These are phyloP conservation scores for Dryas integrifolia DNA, from an alignment of 331 rosid species.

Conservation along the genomic window DNA sequence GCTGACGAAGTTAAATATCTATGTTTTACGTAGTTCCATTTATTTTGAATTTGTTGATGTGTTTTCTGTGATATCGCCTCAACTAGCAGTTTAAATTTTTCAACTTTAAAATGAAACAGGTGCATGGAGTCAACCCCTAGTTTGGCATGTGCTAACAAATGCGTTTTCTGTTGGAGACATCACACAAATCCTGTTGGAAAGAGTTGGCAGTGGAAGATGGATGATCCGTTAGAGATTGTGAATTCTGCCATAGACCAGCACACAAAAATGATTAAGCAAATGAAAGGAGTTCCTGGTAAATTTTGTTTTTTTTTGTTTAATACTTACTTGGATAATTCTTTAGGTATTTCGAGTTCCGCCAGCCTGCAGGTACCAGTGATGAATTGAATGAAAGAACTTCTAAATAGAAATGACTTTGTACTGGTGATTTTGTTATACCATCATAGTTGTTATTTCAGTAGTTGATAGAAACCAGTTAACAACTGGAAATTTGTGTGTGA, in stretches of 20 bases:
- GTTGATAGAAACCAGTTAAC: background rate
- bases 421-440: background rate
- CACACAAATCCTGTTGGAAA: conserved; percentile 96
- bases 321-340: background rate
- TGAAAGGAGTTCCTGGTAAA: conserved; percentile 99
- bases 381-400: background rate
- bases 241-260: conserved; percentile 79
- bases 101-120: conserved; percentile 49
- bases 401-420: background rate
- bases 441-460: background rate
- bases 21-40: background rate
- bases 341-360: background rate
- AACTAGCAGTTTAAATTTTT: conserved; percentile 7
- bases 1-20: background rate
- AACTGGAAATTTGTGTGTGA: no score
- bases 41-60: background rate
- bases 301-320: background rate
- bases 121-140: conserved; percentile 99
- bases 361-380: background rate
- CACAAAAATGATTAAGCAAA: conserved; percentile 86
- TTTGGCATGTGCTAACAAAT: conserved; percentile 96
- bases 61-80: background rate
- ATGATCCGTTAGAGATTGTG: conserved; percentile 81
- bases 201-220: conserved; percentile 99
- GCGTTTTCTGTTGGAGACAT: conserved; percentile 99